Evolutionary conservation across 305 asterid species (phyloP), one percentile per base, ranked within the genome.

Genomic region (Salvia sclarea): DNA sequence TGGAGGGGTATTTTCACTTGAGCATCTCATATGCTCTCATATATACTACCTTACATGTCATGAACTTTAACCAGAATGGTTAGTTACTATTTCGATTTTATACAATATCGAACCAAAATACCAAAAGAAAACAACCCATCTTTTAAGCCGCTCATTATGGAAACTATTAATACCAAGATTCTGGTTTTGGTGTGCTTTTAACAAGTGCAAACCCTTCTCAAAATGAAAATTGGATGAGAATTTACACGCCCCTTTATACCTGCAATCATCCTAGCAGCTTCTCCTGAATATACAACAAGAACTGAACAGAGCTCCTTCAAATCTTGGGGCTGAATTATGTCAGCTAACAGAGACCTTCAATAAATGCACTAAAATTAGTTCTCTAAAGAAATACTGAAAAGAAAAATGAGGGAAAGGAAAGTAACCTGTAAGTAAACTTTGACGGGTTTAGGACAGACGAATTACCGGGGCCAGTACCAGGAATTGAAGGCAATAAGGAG

Each of bases 271-370:
- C 76, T 87, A 44, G 96, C 96, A 52, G 99, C 91, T 83, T 91
- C 95, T 44, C 85, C 89, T n/a, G 98, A 86, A 82, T 88, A 86
- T 55, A 91, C 88, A 40, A 84, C 96, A 77, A 94, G 90, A 70
- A 91, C 96, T 13, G 99, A 91, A 79, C 99, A 94, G 68, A 94
- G 94, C 71, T 91, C 99, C 85, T 83, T 91, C 91, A 83, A 75
- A 80, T 94, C 97, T 82, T 85, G 91, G 54, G 96, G 94, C 81
- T 85, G 97, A 71, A 94, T 94, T 84, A 91, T 84, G 78, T 88
- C 99, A 75, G 93, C 99, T 76, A 94, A 85, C 59, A 91, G 85
- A 78, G 99, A 94, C 88, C 99, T 94, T 83, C 66, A 77, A 70
- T 55, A 68, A 64, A 55, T 66, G 70, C 58, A 65, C 31, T 24